These are phyloP conservation scores for Cryptococcus neoformans DNA, from an alignment of 1,284 basidiomycete genomes.

Conservation along the genomic window DNA sequence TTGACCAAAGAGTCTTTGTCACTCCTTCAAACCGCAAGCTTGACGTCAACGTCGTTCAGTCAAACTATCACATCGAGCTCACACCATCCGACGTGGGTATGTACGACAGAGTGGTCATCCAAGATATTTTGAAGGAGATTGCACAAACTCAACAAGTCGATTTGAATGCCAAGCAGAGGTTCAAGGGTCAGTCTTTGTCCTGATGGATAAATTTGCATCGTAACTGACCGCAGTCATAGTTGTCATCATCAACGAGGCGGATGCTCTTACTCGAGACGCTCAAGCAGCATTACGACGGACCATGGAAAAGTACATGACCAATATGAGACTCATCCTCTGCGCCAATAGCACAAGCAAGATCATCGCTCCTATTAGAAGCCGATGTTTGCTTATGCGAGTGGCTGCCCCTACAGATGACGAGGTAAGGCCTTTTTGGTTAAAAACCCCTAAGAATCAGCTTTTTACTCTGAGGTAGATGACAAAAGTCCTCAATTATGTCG, in stretches of 20 bases:
- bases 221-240: slow-evolving; percentile 56
- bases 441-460: too few species aligned
- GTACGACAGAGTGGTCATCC: slow-evolving; percentile 93
- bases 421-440: slow-evolving; percentile 55
- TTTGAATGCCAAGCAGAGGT: slow-evolving; percentile 87
- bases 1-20: slow-evolving; percentile 95
- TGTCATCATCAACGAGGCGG: slow-evolving; percentile 98
- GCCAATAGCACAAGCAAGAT: slow-evolving; percentile 96
- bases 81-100: slow-evolving; percentile 97
- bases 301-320: slow-evolving; percentile 99
- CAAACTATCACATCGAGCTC: slow-evolving; percentile 96
- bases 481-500: slow-evolving; percentile 73
- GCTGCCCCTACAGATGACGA: slow-evolving; percentile 79
- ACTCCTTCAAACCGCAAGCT: slow-evolving; percentile 93
- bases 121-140: slow-evolving; percentile 97
- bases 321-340: slow-evolving; percentile 94
- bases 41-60: slow-evolving; percentile 95
- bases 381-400: slow-evolving; percentile 90
- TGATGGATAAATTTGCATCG: not conserved
- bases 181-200: slow-evolving; percentile 68
- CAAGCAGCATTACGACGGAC: slow-evolving; percentile 95
- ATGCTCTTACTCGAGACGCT: slow-evolving; percentile 89
- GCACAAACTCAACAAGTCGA: slow-evolving; percentile 99
- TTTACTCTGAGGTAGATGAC: slow-evolving; percentile 60
- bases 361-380: slow-evolving; percentile 94